Evolutionary conservation across 352 stramenopile genomes (phyloP).

Genomic region (Pythium rishiriense): DNA sequence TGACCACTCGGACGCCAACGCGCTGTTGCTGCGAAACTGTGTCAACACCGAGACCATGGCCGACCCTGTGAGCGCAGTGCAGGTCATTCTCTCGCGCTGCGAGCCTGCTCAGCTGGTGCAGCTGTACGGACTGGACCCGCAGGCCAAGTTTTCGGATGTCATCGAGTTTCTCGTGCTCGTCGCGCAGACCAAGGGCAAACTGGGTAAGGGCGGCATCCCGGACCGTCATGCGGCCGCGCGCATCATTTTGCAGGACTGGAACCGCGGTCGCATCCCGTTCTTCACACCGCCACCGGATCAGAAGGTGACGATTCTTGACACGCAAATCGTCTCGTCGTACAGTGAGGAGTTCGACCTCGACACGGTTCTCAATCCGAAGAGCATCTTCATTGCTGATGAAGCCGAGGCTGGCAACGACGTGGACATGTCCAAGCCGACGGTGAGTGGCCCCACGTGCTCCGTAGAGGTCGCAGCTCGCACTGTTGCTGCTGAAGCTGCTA

Average conservation of each 20-base stretch:
- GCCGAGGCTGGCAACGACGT: constrained; percentile 15
- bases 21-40: constrained; percentile 93
- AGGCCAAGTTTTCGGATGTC: constrained; percentile 69
- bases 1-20: constrained; percentile 88
- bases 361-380: constrained; percentile 66
- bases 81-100: constrained; percentile 93
- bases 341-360: constrained; percentile 72
- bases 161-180: constrained; percentile 96
- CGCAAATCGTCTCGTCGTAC: constrained; percentile 61
- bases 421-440: constrained; percentile 12
- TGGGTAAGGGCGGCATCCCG: constrained; percentile 94
- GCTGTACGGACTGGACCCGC: constrained; percentile 93
- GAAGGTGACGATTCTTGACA: constrained; percentile 66
- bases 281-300: constrained; percentile 80
- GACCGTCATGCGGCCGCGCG: constrained; percentile 93
- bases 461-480: constrained; percentile 31
- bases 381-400: constrained; percentile 56
- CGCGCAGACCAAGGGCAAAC: constrained; percentile 90
- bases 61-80: constrained; percentile 93
- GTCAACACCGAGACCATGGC: constrained; percentile 95
- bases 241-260: constrained; percentile 92
- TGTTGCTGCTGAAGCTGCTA: constrained; percentile 10
- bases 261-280: constrained; percentile 89
- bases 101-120: constrained; percentile 91
- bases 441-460: constrained; percentile 46